These are phyloP conservation scores for Mortierella sp. DNA, from an alignment of 371 early-diverging fungal genomes.

Conservation along the genomic window DNA sequence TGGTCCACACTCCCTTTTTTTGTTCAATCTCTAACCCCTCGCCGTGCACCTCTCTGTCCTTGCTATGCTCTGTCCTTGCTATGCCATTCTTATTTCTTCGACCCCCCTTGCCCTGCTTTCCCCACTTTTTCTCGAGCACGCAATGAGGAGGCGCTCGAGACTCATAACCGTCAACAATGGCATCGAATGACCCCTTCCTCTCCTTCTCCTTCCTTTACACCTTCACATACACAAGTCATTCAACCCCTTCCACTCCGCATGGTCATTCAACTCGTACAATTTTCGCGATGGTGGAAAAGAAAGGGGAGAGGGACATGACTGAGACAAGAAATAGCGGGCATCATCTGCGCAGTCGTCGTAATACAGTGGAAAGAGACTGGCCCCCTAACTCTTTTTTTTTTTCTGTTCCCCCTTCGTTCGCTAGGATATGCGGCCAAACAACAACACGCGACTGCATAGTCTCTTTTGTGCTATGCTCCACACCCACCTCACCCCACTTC, in stretches of 20 bases:
- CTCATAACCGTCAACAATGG: constrained; percentile 7
- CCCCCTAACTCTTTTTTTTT: neutral
- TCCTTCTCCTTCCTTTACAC: neutral
- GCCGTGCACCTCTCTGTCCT: neutral
- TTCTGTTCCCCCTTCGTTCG: neutral
- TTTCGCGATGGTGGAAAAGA: neutral
- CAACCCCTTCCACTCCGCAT: too few relatives aligned
- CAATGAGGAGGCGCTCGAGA: constrained; percentile 22
- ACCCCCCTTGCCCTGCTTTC: neutral
- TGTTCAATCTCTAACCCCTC: neutral
- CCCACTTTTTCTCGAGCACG: neutral
- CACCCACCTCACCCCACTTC: neutral
- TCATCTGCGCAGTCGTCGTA: neutral
- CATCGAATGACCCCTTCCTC: neutral
- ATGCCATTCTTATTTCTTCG: neutral
- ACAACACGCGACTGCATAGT: neutral
- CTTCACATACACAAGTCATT: too few relatives aligned
- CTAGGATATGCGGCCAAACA: neutral
- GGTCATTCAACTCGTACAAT: neutral
- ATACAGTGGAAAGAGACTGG: neutral
- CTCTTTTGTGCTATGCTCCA: neutral
- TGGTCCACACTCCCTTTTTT: too few relatives aligned
- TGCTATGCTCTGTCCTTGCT: neutral
- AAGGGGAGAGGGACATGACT: too few relatives aligned
- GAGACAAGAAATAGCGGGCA: neutral